A percentile compares a stretch with the other conserved stretches of the same genome.
These are phyloP conservation scores for Podospora conica DNA, from an alignment of 495 filamentous ascomycete species.

Conservation along the genomic window DNA sequence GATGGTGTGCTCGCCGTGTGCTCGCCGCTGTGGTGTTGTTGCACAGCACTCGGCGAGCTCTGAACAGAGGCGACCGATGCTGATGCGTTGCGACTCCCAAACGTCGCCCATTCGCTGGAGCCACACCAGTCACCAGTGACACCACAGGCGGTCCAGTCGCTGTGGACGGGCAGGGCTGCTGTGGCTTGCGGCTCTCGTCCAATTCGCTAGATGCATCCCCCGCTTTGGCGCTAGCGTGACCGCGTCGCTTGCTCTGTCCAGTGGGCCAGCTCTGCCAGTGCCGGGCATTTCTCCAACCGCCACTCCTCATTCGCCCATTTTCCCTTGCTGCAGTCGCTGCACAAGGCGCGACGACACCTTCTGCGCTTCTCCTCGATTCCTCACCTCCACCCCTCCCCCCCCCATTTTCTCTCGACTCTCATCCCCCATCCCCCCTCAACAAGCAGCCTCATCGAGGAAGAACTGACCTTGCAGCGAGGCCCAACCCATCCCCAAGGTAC, in stretches of 20 bases:
- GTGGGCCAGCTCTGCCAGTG: neutral
- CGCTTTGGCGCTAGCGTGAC: slow-evolving; percentile 4
- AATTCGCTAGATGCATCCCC: slow-evolving; percentile 3
- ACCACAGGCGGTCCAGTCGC: neutral
- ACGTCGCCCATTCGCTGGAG: neutral
- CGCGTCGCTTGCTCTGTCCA: neutral
- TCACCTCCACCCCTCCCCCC: slow-evolving; percentile 15
- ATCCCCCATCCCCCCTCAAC: neutral
- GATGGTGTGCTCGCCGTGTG: too few species aligned
- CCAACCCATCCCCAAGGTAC: neutral
- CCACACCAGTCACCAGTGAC: neutral
- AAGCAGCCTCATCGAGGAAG: neutral
- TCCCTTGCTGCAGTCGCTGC: slow-evolving; percentile 6
- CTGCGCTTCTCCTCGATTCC: neutral
- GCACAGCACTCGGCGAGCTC: slow-evolving; percentile 5
- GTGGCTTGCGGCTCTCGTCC: slow-evolving; percentile 9
- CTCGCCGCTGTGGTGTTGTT: neutral
- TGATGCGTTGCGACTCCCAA: too few species aligned
- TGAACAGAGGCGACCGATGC: neutral
- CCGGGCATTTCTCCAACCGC: neutral
- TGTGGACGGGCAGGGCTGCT: neutral
- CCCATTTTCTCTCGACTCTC: neutral
- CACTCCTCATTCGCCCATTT: neutral
- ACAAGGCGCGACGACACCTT: neutral
- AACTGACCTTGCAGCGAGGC: slow-evolving; percentile 1